phyloP scores from a whole-genome alignment of 2,329 filamentous ascomycete species.

The Colletotrichum acutatum region DNA sequence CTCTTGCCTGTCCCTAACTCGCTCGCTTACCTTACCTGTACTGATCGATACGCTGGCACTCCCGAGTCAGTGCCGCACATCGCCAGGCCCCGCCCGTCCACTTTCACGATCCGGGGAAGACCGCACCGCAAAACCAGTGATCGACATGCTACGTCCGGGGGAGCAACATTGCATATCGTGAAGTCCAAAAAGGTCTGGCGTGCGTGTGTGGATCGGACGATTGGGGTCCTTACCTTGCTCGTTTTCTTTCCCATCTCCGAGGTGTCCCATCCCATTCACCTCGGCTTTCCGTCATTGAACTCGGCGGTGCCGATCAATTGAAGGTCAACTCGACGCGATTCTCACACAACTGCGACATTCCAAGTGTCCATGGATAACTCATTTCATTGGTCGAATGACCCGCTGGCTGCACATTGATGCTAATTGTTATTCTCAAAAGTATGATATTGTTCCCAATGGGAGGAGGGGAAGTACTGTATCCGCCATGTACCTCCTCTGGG shows the following conservation, averaged over 20 bases:
- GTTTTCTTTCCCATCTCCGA: background rate
- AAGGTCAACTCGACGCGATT: background rate
- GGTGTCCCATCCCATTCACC: background rate
- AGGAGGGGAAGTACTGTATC: conserved; percentile 36
- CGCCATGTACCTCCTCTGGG: conserved; percentile 28
- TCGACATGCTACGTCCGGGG: conserved; percentile 8
- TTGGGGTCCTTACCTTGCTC: background rate
- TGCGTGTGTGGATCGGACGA: background rate
- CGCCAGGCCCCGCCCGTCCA: conserved; percentile 6
- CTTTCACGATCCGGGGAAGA: conserved; percentile 1
- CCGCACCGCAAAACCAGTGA: background rate
- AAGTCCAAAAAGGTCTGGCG: background rate
- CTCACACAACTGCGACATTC: background rate
- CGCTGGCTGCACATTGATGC: conserved; percentile 1
- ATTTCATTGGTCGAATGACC: background rate
- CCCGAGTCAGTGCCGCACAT: conserved; percentile 25
- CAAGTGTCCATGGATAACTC: background rate
- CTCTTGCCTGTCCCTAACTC: background rate
- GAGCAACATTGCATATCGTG: background rate
- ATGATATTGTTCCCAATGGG: background rate
- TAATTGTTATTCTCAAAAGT: background rate
- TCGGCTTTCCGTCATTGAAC: background rate
- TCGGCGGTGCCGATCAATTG: background rate
- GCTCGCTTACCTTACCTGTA: background rate
- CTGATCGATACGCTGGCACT: conserved; percentile 4